Base-by-base conservation (phyloP, 495 filamentous ascomycete genomes). In the Choiromyces venosus region DNA sequence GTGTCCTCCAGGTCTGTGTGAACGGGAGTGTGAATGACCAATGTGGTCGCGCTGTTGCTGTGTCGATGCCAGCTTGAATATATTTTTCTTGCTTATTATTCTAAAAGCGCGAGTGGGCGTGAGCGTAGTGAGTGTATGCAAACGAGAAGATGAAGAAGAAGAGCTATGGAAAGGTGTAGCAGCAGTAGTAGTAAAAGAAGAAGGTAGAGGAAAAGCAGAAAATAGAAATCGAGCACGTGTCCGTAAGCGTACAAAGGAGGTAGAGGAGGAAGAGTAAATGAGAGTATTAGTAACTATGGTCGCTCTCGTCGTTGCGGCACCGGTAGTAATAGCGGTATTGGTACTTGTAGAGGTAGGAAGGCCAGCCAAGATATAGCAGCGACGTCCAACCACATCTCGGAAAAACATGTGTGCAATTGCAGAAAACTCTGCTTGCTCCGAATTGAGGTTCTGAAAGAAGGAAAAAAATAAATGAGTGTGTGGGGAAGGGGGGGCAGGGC, bases 1-100 rank as follows among this genome's bases (percentile, higher is more conserved):
- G 74, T 87, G 86, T 73, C 88, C 84, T 67, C 84, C 81, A 74
- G 87, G 86, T 18, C 82, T 83, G 73, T 89, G 88, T 35, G 42
- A 68, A 46, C 74, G 74, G 19, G n/a, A 21, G 39, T 81, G 76
- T 6, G 77, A 75, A 68, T 79, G 78, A 69, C 76, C 76, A 36
- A 61, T 44, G n/a, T 78, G 73, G 67, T 56, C 69, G 35, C 75
- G 76, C 37, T 71, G 78, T 52, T 80, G 71, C 37, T 71, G 79
- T 44, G 71, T 21, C 61, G 56, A 71, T 70, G 75, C 69, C 74
- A 75, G 75, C 38, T 74, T 78, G 52, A 61, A 61, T 16, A 61
- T 5, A 5, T 61, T 61, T 33, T 61, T 61, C 52, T n/a, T 5
- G 25, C 10, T 19, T n/a, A 18, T 19, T n/a, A 18, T 42, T 37